Evolutionary conservation across 1,284 basidiomycete species (phyloP), one percentile per base, ranked within the genome.

Genomic region (Pyrrhoderma lamaoense): DNA sequence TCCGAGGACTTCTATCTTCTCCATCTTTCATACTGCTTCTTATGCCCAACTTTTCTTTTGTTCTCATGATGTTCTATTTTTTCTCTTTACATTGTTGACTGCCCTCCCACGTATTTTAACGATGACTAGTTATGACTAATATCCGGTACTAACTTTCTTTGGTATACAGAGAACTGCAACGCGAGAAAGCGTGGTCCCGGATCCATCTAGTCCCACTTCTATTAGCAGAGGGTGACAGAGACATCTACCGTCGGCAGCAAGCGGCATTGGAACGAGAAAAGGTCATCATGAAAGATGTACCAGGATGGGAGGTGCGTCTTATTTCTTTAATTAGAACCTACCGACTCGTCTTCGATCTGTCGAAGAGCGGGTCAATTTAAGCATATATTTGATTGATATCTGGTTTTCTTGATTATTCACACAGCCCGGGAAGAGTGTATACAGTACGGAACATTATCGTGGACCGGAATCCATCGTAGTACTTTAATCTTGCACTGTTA

Each of bases 151-250:
- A 23, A 18, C 40, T 42, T 31, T 14, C 21, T 22, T 40, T 42
- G 34, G 19, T 37, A 13, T 23, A 49, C 67, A 98, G 95, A 68
- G 95, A 99, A 73, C 76, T 99, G 48, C 76, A 87, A 67, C 81
- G 96, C 59, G 95, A 99, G 73, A 87, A 89, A 68, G 82, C 84
- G 42, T 98, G 95, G 95, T 92, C 93, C 57, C 81, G 95, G 58
- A 95, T 99, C 64, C 83, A 99, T 73, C 79, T 98, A 43, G 88
- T 95, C 39, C 95, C 95, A 14, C 67, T 98, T 55, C 76, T 96
- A 43, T 77, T 94, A 58, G 94, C 94, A 45, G 94, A 99, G 68
- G 84, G 86, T 13, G 94, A 99, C 72, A 84, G 95, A 54, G 93
- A 95, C 67, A 75, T 79, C 46, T 94, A 89, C 75, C 79, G 93